These are phyloP conservation scores for Scenedesmus sp. DNA, from an alignment of 163 green algal species.

Conservation along the genomic window DNA sequence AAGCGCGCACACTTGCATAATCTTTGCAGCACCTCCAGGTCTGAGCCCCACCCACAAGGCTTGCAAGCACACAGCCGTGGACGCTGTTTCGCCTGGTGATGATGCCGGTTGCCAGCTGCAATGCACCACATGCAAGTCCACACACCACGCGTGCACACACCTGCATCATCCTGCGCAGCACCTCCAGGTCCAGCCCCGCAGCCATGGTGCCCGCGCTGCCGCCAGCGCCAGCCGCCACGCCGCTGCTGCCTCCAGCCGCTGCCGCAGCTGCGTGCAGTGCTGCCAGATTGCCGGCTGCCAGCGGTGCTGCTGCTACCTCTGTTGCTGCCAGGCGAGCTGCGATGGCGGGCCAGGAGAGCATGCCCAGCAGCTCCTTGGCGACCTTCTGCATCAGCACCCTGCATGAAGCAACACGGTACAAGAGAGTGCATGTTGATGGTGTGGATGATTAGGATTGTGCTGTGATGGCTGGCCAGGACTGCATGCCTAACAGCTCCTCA, in stretches of 20 bases:
- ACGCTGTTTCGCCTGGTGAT: too few species aligned
- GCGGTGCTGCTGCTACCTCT: conserved; percentile 32
- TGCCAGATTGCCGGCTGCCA: conserved; percentile 44
- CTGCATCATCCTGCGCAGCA: conserved; percentile 51
- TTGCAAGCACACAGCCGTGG: not conserved
- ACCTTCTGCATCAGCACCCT: conserved; percentile 94
- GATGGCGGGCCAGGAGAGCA: conserved; percentile 49
- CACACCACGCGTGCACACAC: conserved; percentile 32
- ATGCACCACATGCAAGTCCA: too few species aligned
- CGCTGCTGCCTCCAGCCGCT: conserved; percentile 1
- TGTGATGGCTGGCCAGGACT: too few species aligned
- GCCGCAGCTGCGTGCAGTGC: conserved; percentile 26
- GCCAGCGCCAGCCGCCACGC: not conserved
- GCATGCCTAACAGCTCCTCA: too few species aligned
- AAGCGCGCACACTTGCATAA: not conserved
- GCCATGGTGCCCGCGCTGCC: not conserved
- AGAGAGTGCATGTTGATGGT: too few species aligned
- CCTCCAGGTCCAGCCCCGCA: not conserved
- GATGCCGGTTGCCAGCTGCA: not conserved
- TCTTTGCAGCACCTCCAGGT: too few species aligned
- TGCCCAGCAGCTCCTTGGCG: conserved; percentile 83
- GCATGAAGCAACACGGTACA: not conserved
- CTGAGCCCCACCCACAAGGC: too few species aligned
- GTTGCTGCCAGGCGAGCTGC: conserved; percentile 67
- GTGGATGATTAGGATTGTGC: too few species aligned